Evolutionary conservation across 495 filamentous ascomycete species (phyloP), one percentile per base, ranked within the genome.

Genomic region (Umbilicaria muhlenbergii): DNA sequence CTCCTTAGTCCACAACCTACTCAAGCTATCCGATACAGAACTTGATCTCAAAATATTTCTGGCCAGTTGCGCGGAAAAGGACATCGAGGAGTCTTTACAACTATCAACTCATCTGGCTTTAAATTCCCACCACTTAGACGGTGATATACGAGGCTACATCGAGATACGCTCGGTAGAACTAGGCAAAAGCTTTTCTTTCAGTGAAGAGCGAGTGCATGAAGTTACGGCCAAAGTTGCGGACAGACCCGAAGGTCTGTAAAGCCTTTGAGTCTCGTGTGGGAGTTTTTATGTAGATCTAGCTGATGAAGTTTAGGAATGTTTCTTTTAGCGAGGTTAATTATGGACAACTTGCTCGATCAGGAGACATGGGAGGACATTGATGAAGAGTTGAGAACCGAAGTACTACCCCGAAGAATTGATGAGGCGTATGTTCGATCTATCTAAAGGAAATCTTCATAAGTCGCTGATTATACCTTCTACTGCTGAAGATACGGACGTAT

Each of bases 311-410:
- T 41, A 58, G 55, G 55, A 11, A 58, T 58, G 55, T 58, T 58
- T n/a, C 55, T 58, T 19, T 44, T 52, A 19, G 55, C 50, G 24
- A 44, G 50, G 21, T 45, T 58, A 18, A 39, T 58, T 19, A 54
- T 57, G 36, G 50, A 57, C 32, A 50, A 50, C 24, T 39, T 50
- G 18, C 11, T 41, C 0, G 43, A 46, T 17, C 47, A 50, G 34
- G 38, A 41, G 34, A 47, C 32, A 19, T 15, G 11, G 1, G 36
- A 45, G 18, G 42, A 38, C 32, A 11, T 50, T 15, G 38, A 34
- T 16, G 38, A 36, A 21, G 47, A 50, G 34, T 35, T 50, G 34
- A 34, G 18, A 15, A 17, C 21, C 12, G 38, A 37, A 5, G 16
- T 45, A 17, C 34, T 49, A 16, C 47, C 47, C n/a, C 28, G 38